These are phyloP conservation scores for Penicillium macrosclerotiorum DNA, from an alignment of 495 filamentous ascomycete species.

Conservation along the genomic window DNA sequence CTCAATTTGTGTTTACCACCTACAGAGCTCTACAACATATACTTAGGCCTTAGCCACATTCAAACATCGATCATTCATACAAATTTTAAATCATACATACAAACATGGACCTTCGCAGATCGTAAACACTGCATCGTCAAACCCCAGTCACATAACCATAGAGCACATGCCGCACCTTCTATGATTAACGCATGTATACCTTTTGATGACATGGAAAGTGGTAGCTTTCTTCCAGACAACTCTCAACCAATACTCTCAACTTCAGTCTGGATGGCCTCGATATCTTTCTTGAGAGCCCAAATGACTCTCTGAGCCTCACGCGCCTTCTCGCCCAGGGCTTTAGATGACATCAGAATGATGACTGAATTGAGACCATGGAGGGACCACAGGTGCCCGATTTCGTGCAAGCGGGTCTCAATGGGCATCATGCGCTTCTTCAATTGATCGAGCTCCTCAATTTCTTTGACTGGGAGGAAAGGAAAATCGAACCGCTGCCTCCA, in stretches of 20 bases:
- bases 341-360: not conserved
- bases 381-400: conserved; percentile 6
- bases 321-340: not conserved
- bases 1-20: no score
- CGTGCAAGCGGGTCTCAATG: conserved; percentile 1
- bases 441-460: conserved; percentile 16
- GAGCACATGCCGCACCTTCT: no score
- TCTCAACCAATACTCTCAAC: not conserved
- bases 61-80: no score
- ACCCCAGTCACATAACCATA: not conserved
- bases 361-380: conserved; percentile 1
- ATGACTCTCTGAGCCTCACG: conserved; percentile 7
- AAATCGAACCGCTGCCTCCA: not conserved
- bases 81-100: not conserved
- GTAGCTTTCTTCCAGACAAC: not conserved
- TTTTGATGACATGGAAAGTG: not conserved
- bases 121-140: not conserved
- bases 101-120: not conserved
- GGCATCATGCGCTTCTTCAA: not conserved
- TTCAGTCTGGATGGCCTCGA: not conserved
- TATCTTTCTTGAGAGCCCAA: conserved; percentile 4
- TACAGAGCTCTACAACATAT: no score
- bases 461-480: not conserved
- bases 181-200: no score
- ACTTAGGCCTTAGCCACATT: no score